Percentiles rank a stretch among this genome's conserved stretches.
Evolutionary conservation across 192 early-diverging fungal species (phyloP).

Genomic region (Cladochytrium replicatum): DNA sequence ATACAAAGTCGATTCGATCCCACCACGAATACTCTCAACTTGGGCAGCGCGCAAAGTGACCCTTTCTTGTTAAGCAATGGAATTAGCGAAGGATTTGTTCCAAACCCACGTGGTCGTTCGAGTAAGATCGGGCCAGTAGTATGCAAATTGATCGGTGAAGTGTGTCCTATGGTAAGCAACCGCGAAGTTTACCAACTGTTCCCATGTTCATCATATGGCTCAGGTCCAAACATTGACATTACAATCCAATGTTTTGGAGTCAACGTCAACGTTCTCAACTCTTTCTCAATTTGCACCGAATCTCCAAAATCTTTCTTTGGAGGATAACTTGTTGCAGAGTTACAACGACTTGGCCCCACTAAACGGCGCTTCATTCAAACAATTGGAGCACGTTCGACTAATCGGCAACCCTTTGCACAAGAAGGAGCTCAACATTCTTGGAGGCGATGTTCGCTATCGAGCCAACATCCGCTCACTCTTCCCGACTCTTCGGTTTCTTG

Average conservation of each 20-base stretch:
- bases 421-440: conserved; percentile 21
- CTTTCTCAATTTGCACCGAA: conserved; percentile 21
- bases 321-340: conserved; percentile 19
- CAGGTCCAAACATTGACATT: conserved; percentile 30
- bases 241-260: conserved; percentile 12
- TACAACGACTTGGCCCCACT: conserved; percentile 22
- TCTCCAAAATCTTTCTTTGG: conserved; percentile 25
- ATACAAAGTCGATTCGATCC: too few species aligned
- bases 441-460: conserved; percentile 13
- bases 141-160: conserved; percentile 30
- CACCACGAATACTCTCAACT: too few species aligned
- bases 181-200: not conserved
- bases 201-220: not conserved
- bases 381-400: conserved; percentile 25
- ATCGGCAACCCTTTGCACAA: conserved; percentile 25
- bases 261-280: conserved; percentile 16
- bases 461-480: conserved; percentile 31
- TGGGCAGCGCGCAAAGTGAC: too few species aligned
- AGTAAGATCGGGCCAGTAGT: conserved; percentile 35
- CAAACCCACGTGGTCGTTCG: too few species aligned
- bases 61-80: too few species aligned
- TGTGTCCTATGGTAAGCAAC: conserved; percentile 25
- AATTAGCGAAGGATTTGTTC: too few species aligned
- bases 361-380: conserved; percentile 16
- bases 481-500: conserved; percentile 26